Evolutionary conservation across 83 land plant genomes (phyloP).

Genomic region (Isoetes engelmannii): DNA sequence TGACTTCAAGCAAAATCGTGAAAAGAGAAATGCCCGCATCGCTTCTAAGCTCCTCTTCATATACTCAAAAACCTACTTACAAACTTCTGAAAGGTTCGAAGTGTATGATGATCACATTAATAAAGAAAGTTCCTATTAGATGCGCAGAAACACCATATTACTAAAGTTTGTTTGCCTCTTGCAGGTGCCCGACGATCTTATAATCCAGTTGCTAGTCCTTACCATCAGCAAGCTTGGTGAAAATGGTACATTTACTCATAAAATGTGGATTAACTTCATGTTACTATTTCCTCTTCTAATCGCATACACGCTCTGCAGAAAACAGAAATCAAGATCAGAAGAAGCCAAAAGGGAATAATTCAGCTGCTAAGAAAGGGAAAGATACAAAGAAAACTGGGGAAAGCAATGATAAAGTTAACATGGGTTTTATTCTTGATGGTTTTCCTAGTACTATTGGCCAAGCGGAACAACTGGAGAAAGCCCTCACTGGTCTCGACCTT

Average conservation of each 20-base stretch:
- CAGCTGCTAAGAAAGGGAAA: background rate
- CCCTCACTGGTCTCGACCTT: conserved; percentile 20
- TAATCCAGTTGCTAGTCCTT: conserved; percentile 17
- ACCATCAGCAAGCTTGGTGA: conserved; percentile 11
- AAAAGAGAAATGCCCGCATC: too few relatives aligned
- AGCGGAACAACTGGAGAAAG: conserved; percentile 21
- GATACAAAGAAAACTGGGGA: background rate
- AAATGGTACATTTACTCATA: conserved; percentile 6
- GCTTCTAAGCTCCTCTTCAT: too few relatives aligned
- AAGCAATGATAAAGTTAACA: background rate
- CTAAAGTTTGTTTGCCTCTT: background rate
- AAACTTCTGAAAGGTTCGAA: too few relatives aligned
- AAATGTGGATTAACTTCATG: background rate
- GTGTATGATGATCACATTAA: too few relatives aligned
- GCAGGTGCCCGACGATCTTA: conserved; percentile 25
- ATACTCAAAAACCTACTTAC: too few relatives aligned
- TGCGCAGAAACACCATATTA: too few relatives aligned
- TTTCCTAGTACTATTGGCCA: conserved; percentile 22
- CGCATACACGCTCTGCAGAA: background rate
- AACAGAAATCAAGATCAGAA: conserved; percentile 6
- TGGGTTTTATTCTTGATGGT: conserved; percentile 25
- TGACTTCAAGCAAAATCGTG: too few relatives aligned
- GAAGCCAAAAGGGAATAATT: background rate
- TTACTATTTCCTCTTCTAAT: background rate
- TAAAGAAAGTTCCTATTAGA: too few relatives aligned